These are phyloP conservation scores for Ophiocordyceps polyrhachis-furcata DNA, from an alignment of 2,329 filamentous ascomycete genomes.

Conservation along the genomic window DNA sequence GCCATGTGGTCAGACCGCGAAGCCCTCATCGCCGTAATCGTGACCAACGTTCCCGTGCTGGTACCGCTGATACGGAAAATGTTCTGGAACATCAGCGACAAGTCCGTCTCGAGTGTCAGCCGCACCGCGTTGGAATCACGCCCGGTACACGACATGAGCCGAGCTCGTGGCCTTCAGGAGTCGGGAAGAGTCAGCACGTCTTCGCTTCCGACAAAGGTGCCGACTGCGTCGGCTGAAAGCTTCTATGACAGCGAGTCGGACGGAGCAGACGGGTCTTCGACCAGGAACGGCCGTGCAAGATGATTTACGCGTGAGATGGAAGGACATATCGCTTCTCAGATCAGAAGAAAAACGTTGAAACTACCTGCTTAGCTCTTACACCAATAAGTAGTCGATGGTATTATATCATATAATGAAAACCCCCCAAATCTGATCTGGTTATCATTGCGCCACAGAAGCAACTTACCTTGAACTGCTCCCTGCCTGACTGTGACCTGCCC, in stretches of 20 bases:
- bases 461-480: too few relatives aligned
- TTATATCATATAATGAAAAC: too few relatives aligned
- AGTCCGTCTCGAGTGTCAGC: background rate
- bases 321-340: too few relatives aligned
- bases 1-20: constrained; percentile 18
- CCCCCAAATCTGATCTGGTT: too few relatives aligned
- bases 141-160: background rate
- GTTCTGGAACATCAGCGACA: background rate
- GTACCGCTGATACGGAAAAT: background rate
- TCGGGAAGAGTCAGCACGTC: background rate
- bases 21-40: constrained; percentile 21
- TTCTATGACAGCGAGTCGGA: background rate
- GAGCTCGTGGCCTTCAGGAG: background rate
- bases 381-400: too few relatives aligned
- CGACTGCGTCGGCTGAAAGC: background rate
- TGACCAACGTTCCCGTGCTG: constrained; percentile 5
- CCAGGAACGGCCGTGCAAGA: too few relatives aligned
- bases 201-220: background rate
- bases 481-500: too few relatives aligned
- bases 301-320: too few relatives aligned
- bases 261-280: background rate
- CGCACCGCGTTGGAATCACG: background rate
- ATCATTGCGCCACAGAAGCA: too few relatives aligned
- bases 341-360: too few relatives aligned
- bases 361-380: too few relatives aligned